Evolutionary conservation across 768 basidiomycete genomes (phyloP).

Genomic region (Russula ochroleuca): DNA sequence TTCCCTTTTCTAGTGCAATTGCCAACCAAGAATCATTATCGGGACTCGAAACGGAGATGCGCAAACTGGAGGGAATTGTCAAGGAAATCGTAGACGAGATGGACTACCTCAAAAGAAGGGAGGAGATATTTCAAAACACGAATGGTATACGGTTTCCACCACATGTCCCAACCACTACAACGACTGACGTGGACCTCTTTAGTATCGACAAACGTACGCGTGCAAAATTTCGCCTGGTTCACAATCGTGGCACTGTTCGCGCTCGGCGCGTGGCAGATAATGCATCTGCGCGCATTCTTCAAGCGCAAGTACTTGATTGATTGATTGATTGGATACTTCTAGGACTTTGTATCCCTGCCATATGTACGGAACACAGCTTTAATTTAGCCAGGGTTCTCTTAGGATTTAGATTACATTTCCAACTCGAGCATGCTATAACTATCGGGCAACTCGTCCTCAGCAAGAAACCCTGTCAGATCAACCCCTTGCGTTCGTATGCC

Average conservation of each 20-base stretch:
- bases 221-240: constrained; percentile 91
- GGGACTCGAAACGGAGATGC: constrained; percentile 95
- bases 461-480: not conserved
- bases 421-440: not conserved
- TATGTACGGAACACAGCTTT: constrained; percentile 8
- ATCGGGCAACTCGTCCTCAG: constrained; percentile 1
- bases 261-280: constrained; percentile 90
- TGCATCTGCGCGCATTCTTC: constrained; percentile 94
- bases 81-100: constrained; percentile 95
- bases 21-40: constrained; percentile 97
- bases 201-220: constrained; percentile 91
- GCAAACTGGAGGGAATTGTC: constrained; percentile 90
- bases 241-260: constrained; percentile 71
- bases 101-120: constrained; percentile 85
- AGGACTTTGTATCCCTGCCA: constrained; percentile 3
- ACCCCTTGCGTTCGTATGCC: not conserved
- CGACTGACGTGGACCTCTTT: constrained; percentile 4
- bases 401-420: not conserved
- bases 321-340: constrained; percentile 18
- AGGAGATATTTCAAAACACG: constrained; percentile 81
- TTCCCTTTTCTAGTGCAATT: constrained; percentile 69
- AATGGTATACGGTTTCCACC: constrained; percentile 63
- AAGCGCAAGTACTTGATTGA: constrained; percentile 94
- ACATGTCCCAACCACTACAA: not conserved
- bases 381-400: not conserved